Conservation (phyloP, 768 basidiomycete genomes). For the Paxillus ammoniavirescens region DNA sequence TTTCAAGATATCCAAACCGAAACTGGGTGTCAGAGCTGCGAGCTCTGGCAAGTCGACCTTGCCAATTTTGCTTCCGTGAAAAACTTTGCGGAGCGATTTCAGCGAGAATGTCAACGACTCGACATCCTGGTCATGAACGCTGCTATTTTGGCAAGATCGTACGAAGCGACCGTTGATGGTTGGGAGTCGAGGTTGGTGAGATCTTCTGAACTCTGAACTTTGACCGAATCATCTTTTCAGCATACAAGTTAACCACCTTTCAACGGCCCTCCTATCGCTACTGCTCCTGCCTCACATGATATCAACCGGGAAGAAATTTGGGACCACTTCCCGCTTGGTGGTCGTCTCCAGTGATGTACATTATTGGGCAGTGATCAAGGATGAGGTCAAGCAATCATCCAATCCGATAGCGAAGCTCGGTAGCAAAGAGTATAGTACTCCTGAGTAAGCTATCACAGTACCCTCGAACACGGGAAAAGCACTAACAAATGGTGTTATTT, state of each 20-base stretch:
- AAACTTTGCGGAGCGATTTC: constrained; percentile 33
- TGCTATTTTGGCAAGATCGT: constrained; percentile 14
- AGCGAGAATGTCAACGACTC: constrained; percentile 22
- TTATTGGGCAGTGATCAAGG: constrained; percentile 12
- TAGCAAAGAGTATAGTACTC: constrained; percentile 17
- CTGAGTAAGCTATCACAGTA: constrained; percentile 9
- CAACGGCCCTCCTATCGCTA: constrained; percentile 31
- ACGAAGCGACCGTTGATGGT: constrained; percentile 36
- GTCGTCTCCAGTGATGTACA: constrained; percentile 32
- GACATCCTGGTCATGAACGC: constrained; percentile 50
- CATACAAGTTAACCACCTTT: constrained; percentile 36
- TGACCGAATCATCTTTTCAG: constrained; percentile 7
- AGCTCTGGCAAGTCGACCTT: constrained; percentile 43
- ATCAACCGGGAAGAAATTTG: constrained; percentile 22
- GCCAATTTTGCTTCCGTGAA: constrained; percentile 39
- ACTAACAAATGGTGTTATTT: not conserved
- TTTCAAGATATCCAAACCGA: constrained; percentile 19
- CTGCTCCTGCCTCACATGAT: constrained; percentile 32
- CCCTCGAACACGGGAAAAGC: not conserved
- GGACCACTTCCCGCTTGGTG: constrained; percentile 26
- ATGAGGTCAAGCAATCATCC: constrained; percentile 18
- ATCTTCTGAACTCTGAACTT: not conserved
- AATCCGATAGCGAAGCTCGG: constrained; percentile 27
- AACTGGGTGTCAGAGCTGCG: constrained; percentile 32
- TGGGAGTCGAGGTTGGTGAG: constrained; percentile 44